Evolutionary conservation across 2,329 filamentous ascomycete species (phyloP), one percentile per base, ranked within the genome.

Genomic region (Fusarium buharicum): DNA sequence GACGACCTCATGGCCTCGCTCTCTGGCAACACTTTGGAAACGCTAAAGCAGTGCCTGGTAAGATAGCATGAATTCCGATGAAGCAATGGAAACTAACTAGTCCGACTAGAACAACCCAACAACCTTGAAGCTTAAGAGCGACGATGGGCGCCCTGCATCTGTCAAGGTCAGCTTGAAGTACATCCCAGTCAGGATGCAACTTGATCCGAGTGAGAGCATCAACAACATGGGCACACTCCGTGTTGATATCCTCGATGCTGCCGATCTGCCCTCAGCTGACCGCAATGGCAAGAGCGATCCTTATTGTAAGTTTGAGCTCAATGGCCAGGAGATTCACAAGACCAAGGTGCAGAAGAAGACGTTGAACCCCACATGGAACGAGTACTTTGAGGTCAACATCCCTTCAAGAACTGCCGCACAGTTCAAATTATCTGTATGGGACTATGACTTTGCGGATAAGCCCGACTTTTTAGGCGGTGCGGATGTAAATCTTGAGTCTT

Each of bases 281-380:
- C 89, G 93, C 30, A 99, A 99, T 73, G 95, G 95, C 68, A 98
- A 90, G 84, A 97, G 93, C 70, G 95, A 99, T 72, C 95, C 95
- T 5, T 99, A 94, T 81, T 96, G 91, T 84, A 94, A 94, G 73
- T 99, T 99, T 75, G 87, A 91, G 64, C 84, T 98, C 66, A 94
- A 96, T 71, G 93, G 90, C 41, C 88, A 92, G 70, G 91, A 96
- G 54, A 85, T 98, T 1, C 93, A 92, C 86, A 99, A 98, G 84
- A 96, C 93, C 39, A 96, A 97, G 79, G 88, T 89, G 2, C 89
- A 94, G 75, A 99, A 98, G 86, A 99, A 99, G 85, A 98, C 95
- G 0, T 84, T 99, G 4, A 89, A 95, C 67, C 95, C 95, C 1
- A 85, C 87, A 0, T 99, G 96, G 96, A 98, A 98, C 73, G 95